Base-by-base conservation (phyloP, 208 protist species). In the Acanthamoeba castellanii region DNA sequence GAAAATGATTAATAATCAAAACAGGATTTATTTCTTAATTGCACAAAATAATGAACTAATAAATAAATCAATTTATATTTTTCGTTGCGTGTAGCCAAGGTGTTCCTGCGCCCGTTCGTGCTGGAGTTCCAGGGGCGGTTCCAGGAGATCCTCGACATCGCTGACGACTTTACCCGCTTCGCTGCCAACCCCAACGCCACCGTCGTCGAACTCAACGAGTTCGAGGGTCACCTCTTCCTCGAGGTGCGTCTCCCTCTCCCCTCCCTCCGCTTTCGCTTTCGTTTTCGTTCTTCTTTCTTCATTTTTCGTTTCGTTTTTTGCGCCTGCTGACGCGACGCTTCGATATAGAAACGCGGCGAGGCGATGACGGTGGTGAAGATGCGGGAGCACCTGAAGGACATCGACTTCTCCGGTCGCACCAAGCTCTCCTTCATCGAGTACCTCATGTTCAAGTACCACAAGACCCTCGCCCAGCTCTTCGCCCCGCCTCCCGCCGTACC, bases 361-460 rank as follows among this genome's bases (percentile, higher is more conserved):
- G 50, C 78, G 20, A 52, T 87, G 47, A 87, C 78, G 9, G 78
- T 87, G 78, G 50, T 64, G 78, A 61, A 52, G 78, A 52, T 87
- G 47, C 3, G 78, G 47, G 78, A 87, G 50, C 42, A 87, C 78
- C 78, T 87, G 25, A 87, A 87, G 78, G 78, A 87, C 42, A 87
- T 87, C 78, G 50, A 87, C 20, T 61, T 87, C 50, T 27, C 47
- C 9, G 78, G 47, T 30, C 78, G 50, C 50, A 52, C 42, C 78
- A 87, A 87, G 47, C 47, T 87, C 18, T 52, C 78, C 37, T 87
- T 87, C 78, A 87, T 87, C 50, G 78, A 87, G 78, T 87, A 87
- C 78, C 78, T 87, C 47, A 64, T 87, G 78, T 87, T 52, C 47
- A 87, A 87, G 78, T 87, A 87, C 78, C 78, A 87, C 50, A 87